Base-by-base conservation (phyloP, 2,329 filamentous ascomycete species). In the Ophiocordyceps robertsii region DNA sequence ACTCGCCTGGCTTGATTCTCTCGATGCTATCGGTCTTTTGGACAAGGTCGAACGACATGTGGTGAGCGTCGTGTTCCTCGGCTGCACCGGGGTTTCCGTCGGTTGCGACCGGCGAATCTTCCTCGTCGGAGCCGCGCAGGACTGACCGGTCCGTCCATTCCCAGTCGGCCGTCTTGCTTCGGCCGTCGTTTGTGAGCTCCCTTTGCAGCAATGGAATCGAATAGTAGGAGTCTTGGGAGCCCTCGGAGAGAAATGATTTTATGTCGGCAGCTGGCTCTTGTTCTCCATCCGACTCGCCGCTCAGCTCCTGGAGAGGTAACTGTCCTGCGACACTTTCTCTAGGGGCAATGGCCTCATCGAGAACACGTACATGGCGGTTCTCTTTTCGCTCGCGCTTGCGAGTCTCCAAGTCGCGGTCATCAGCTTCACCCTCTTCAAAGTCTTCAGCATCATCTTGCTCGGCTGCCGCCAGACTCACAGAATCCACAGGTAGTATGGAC, bases 201-300 rank as follows among this genome's bases (percentile, higher is more conserved):
- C 83, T 75, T 46, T 90, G 82, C 12, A 93, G 70, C 8, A 92
- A 69, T 4, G 87, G 85, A 30, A 81, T 78, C 0, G 84, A 89
- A 33, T 76, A 81, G 56, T 87, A 88, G 0, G 84, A 90, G 40
- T 81, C 78, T 27, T 77, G 72, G 0, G 85, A 88, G 43, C 73
- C 75, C 13, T 76, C 72, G 1, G 75, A 75, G 4, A 75, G 48
- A 49, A 74, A 70, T 0, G 73, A 75, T 33, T 56, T 61, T 2
- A 61, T 58, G 19, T 63, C 65, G 2, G 62, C 64, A 5, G 46
- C 40, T 9, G 57, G 55, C 24, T 52, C 49, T 13, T 52, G 51
- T 4, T 53, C 48, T 1, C 53, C 48, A n/a, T 51, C 48, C 43
- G 48, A 54, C 10, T 42, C 43, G 29, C 12, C 37, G 6, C 9